Evolutionary conservation across 2,329 filamentous ascomycete species (phyloP).

Genomic region (Apiospora phragmitis): DNA sequence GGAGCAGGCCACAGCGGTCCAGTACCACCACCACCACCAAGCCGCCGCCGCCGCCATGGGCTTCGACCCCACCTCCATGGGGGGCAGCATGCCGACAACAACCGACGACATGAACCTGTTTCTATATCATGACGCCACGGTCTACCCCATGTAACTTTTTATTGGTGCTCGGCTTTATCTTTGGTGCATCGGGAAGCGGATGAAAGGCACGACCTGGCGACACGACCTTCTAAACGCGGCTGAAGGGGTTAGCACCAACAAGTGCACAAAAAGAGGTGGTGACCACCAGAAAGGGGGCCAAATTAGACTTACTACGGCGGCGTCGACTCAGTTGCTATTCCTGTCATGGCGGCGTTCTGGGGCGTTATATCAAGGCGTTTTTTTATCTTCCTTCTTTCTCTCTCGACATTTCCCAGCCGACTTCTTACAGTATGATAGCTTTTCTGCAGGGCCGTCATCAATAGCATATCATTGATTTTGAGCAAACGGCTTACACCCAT

Average conservation of each 20-base stretch:
- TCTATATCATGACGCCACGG: conserved; percentile 21
- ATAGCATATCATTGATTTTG: not conserved
- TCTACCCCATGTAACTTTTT: conserved; percentile 12
- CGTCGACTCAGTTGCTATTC: not conserved
- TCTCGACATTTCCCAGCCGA: not conserved
- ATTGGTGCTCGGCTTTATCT: not conserved
- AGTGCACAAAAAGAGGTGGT: not conserved
- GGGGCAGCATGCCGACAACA: conserved; percentile 10
- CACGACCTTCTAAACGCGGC: not conserved
- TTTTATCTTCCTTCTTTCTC: not conserved
- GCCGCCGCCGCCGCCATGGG: conserved; percentile 15
- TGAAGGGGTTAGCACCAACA: not conserved
- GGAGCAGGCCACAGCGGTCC: conserved; percentile 28
- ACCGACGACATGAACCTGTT: conserved; percentile 25
- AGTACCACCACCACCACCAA: conserved; percentile 22
- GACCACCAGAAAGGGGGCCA: not conserved
- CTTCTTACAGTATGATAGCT: not conserved
- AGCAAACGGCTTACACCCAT: not conserved
- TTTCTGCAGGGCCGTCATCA: not conserved
- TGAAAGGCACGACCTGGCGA: too few relatives aligned
- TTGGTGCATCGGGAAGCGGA: not conserved
- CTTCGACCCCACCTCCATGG: conserved; percentile 24
- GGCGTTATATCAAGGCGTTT: not conserved
- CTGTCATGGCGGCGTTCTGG: not conserved
- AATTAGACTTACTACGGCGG: conserved; percentile 1